Evolutionary conservation across 257 asterid genomes (phyloP).

Genomic region (Verbascum thapsus): DNA sequence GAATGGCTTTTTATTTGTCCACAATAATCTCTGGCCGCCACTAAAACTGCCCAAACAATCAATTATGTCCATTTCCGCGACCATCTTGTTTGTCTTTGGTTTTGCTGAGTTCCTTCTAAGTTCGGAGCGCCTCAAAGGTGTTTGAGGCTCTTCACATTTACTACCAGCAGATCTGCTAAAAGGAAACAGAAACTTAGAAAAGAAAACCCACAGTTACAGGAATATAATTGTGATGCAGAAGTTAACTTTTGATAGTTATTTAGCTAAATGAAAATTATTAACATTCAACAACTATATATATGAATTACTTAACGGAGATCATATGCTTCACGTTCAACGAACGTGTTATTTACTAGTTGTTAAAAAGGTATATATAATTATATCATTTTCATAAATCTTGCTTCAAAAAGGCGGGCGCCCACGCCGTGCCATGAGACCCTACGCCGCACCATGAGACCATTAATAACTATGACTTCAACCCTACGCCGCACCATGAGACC

Average conservation of each 20-base stretch:
- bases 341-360: no score
- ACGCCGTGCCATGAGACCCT: no score
- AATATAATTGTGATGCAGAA: not conserved
- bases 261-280: no score
- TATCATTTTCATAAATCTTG: no score
- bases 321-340: no score
- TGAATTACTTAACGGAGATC: no score
- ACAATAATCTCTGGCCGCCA: constrained; percentile 48
- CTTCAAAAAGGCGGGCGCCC: no score
- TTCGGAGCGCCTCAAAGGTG: constrained; percentile 69
- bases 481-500: no score
- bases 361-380: no score
- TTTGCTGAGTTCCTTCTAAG: constrained; percentile 51
- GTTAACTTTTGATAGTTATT: constrained; percentile 4
- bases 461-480: no score
- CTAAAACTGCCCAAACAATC: constrained; percentile 31
- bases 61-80: constrained; percentile 29
- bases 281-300: no score
- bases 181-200: constrained; percentile 1
- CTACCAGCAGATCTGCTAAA: constrained; percentile 47
- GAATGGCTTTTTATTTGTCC: constrained; percentile 73
- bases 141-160: constrained; percentile 79
- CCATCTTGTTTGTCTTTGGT: constrained; percentile 27
- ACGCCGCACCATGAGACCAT: no score
- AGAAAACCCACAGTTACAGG: not conserved